phyloP scores from a whole-genome alignment of 371 early-diverging fungal genomes.

The Agmasoma carcini region DNA sequence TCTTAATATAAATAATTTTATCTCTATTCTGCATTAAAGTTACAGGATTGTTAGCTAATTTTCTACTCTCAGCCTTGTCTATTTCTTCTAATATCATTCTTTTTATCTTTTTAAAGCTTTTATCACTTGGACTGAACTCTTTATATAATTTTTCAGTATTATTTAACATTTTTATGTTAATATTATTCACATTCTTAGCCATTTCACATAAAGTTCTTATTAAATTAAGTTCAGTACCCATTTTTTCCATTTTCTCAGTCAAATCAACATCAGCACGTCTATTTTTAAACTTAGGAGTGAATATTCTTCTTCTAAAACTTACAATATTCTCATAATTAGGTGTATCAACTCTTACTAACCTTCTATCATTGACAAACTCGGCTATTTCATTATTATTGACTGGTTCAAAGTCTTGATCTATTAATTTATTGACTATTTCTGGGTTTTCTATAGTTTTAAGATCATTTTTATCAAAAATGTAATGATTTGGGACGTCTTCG shows the following conservation, averaged over 20 bases:
- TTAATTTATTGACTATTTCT: not conserved
- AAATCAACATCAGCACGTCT: constrained; percentile 32
- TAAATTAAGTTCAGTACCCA: constrained; percentile 22
- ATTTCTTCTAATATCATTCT: not conserved
- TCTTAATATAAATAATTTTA: too few species aligned
- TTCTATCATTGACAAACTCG: constrained; percentile 6
- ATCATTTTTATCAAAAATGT: constrained; percentile 22
- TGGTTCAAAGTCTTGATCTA: not conserved
- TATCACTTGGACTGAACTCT: not conserved
- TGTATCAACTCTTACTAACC: constrained; percentile 29
- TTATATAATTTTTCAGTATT: constrained; percentile 10
- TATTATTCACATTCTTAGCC: not conserved
- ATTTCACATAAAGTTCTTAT: constrained; percentile 19
- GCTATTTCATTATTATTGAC: constrained; percentile 1
- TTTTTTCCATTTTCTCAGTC: constrained; percentile 31
- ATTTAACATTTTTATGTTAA: too few species aligned
- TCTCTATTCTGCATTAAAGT: too few species aligned
- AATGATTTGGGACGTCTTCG: constrained; percentile 38
- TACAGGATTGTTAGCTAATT: too few species aligned
- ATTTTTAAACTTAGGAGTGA: constrained; percentile 41
- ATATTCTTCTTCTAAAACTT: constrained; percentile 43
- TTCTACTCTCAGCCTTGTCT: not conserved
- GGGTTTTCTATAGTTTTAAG: not conserved
- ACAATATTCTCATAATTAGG: constrained; percentile 26
- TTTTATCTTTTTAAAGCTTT: not conserved